A percentile compares a stretch with the other conserved stretches of the same genome.
Conservation (phyloP, 2,329 filamentous ascomycete genomes). For the Venturia effusa region DNA sequence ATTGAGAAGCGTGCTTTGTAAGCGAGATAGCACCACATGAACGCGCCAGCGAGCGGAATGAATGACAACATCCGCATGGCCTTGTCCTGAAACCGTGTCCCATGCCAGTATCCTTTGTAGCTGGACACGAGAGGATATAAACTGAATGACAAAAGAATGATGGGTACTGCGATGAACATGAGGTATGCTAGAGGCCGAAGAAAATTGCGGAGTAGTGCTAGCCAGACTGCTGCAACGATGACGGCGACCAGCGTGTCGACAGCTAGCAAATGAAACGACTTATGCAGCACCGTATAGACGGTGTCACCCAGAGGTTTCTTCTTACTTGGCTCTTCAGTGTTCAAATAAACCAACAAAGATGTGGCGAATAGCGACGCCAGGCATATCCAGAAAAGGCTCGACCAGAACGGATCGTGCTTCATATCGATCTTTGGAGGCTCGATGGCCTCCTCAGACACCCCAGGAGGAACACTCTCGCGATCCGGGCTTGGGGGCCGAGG, state of each 20-base stretch:
- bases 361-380: conserved; percentile 77
- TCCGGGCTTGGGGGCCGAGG: conserved; percentile 38
- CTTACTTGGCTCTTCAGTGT: conserved; percentile 55
- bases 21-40: conserved; percentile 76
- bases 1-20: conserved; percentile 71
- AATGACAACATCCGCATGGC: conserved; percentile 81
- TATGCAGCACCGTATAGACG: conserved; percentile 79
- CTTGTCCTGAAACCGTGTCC: conserved; percentile 64
- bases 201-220: conserved; percentile 78
- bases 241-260: conserved; percentile 87
- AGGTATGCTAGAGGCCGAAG: conserved; percentile 71
- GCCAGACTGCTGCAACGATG: conserved; percentile 80
- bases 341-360: conserved; percentile 79
- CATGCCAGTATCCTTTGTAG: conserved; percentile 65
- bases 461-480: conserved; percentile 44
- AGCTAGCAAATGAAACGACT: conserved; percentile 79
- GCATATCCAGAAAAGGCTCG: conserved; percentile 76
- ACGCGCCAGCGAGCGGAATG: conserved; percentile 60
- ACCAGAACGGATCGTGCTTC: conserved; percentile 88
- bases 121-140: conserved; percentile 86
- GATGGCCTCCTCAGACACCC: conserved; percentile 40
- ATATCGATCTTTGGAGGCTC: conserved; percentile 41
- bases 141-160: conserved; percentile 80
- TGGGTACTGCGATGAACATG: conserved; percentile 73
- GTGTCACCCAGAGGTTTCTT: conserved; percentile 78